These are phyloP conservation scores for Dioscorea dumetorum DNA, from an alignment of 106 monocot species.

Conservation along the genomic window DNA sequence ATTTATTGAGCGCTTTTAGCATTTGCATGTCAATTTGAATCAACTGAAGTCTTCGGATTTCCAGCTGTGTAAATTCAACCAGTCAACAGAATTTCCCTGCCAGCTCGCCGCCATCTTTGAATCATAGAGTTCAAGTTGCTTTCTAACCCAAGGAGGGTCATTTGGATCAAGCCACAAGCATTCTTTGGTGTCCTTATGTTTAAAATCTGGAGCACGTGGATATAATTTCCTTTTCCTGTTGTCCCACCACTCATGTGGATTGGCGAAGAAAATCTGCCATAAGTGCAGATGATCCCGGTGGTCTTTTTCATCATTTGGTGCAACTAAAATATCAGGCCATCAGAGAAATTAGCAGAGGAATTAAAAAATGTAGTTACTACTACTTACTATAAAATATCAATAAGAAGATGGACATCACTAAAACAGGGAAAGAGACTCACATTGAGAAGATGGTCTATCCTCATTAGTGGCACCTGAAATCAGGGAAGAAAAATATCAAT, in stretches of 20 bases:
- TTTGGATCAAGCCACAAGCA: conserved; percentile 41
- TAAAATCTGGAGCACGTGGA: conserved; percentile 49
- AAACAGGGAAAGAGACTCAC: background rate
- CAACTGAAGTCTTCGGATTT: conserved; percentile 22
- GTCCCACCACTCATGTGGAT: conserved; percentile 84
- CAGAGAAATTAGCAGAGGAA: background rate
- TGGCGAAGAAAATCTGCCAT: conserved; percentile 89
- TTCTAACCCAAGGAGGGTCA: conserved; percentile 82
- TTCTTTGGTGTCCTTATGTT: conserved; percentile 68
- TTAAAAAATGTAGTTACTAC: background rate
- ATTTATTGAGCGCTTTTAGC: too few relatives aligned
- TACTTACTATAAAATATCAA: too few relatives aligned
- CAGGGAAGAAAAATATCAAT: background rate
- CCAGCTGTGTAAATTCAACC: conserved; percentile 8
- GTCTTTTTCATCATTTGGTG: conserved; percentile 13
- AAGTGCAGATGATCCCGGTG: conserved; percentile 28
- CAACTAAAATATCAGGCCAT: background rate
- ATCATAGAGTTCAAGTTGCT: conserved; percentile 74
- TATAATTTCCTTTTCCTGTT: conserved; percentile 33
- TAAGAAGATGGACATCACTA: too few relatives aligned
- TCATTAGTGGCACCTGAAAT: conserved; percentile 10
- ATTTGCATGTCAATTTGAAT: too few relatives aligned
- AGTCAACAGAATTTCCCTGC: background rate
- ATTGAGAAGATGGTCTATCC: background rate
- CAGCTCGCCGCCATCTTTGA: conserved; percentile 4